A percentile compares a stretch with the other conserved stretches of the same genome.
These are phyloP conservation scores for Pseudogymnoascus sp. DNA, from an alignment of 2,329 filamentous ascomycete genomes.

Conservation along the genomic window DNA sequence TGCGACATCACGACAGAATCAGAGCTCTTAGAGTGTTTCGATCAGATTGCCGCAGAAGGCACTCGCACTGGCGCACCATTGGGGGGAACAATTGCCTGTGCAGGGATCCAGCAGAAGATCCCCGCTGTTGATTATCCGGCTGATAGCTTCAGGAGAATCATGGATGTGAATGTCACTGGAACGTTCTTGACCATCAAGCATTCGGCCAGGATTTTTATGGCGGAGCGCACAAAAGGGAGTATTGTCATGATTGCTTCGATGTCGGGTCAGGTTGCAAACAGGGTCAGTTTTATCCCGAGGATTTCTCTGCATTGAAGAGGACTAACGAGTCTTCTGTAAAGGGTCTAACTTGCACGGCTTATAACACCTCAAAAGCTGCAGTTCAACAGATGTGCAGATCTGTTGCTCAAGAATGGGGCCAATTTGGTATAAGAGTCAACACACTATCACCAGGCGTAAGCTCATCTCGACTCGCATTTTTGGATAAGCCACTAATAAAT, in stretches of 20 bases:
- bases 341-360: conserved; percentile 55
- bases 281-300: not conserved
- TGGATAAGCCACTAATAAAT: not conserved
- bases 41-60: not conserved
- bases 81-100: conserved; percentile 32
- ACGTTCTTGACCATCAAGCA: conserved; percentile 62
- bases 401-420: conserved; percentile 53
- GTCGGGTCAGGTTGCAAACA: conserved; percentile 27
- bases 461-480: not conserved
- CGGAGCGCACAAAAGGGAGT: conserved; percentile 34
- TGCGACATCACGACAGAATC: conserved; percentile 41
- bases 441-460: conserved; percentile 49
- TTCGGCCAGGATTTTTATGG: conserved; percentile 48
- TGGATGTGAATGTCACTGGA: conserved; percentile 64
- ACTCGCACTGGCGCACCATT: not conserved
- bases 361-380: conserved; percentile 54
- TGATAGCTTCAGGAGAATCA: conserved; percentile 56
- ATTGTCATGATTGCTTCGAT: conserved; percentile 44
- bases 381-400: conserved; percentile 52
- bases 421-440: conserved; percentile 55
- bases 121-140: conserved; percentile 39
- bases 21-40: conserved; percentile 28
- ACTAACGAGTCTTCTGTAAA: conserved; percentile 20
- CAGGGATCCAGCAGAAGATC: conserved; percentile 40
- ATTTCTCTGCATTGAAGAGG: not conserved